These are phyloP conservation scores for Aspergillus awamori DNA, from an alignment of 2,329 filamentous ascomycete species.

Conservation along the genomic window DNA sequence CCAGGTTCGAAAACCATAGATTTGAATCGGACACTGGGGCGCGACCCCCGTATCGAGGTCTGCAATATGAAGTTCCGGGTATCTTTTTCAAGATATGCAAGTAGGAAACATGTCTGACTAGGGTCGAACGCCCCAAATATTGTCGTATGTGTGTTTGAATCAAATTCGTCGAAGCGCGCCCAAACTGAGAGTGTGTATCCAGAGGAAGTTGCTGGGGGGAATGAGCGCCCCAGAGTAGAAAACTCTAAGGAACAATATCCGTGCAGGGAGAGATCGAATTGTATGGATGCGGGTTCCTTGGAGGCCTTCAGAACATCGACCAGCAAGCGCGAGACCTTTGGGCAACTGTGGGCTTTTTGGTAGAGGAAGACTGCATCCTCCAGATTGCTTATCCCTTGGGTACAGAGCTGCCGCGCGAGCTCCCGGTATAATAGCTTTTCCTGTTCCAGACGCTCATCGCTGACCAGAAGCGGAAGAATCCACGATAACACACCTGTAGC, in stretches of 20 bases:
- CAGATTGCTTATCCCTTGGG: constrained; percentile 76
- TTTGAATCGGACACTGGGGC: constrained; percentile 93
- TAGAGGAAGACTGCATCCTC: constrained; percentile 80
- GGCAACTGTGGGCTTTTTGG: constrained; percentile 55
- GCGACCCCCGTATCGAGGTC: constrained; percentile 82
- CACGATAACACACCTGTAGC: constrained; percentile 70
- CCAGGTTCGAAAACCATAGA: constrained; percentile 73
- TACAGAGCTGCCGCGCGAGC: constrained; percentile 69
- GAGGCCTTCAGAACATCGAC: constrained; percentile 74
- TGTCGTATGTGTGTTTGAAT: constrained; percentile 83
- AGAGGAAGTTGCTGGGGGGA: constrained; percentile 75
- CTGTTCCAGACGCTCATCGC: constrained; percentile 54
- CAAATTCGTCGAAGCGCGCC: constrained; percentile 86
- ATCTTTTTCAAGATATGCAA: constrained; percentile 92
- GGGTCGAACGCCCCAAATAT: constrained; percentile 94
- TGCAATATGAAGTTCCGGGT: constrained; percentile 93
- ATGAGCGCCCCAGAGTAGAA: constrained; percentile 78
- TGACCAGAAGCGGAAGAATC: constrained; percentile 66
- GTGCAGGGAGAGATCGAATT: constrained; percentile 87
- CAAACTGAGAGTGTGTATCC: constrained; percentile 92
- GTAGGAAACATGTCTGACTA: constrained; percentile 87
- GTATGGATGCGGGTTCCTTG: constrained; percentile 79
- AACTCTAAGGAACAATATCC: constrained; percentile 91
- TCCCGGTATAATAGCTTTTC: constrained; percentile 65
- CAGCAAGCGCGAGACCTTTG: constrained; percentile 67